These are phyloP conservation scores for Suhomyces emberorum DNA, from an alignment of 805 yeast genomes.

Conservation along the genomic window DNA sequence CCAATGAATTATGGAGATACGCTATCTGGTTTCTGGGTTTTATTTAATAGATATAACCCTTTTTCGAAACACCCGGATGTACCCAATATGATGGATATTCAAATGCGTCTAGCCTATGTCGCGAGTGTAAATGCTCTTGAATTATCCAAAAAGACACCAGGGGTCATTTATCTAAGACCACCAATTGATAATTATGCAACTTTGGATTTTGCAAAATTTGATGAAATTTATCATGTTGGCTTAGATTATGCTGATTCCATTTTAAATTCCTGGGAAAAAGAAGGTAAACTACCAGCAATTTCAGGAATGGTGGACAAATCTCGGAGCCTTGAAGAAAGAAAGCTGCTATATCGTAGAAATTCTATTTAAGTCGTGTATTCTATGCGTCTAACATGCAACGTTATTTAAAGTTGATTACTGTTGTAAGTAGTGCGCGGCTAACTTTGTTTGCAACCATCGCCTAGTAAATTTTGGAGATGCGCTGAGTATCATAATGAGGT, in stretches of 20 bases:
- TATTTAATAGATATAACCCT: constrained; percentile 84
- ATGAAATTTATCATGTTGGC: constrained; percentile 84
- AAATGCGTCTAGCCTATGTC: constrained; percentile 87
- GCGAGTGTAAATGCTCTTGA: constrained; percentile 93
- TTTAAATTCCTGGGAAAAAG: constrained; percentile 49
- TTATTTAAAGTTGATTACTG: too few relatives aligned
- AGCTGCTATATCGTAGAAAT: constrained; percentile 52
- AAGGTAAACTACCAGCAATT: constrained; percentile 57
- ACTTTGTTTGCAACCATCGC: neutral
- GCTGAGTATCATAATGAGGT: too few relatives aligned
- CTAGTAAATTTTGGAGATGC: neutral
- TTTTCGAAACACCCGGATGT: constrained; percentile 83
- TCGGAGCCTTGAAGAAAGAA: constrained; percentile 19
- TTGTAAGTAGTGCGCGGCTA: too few relatives aligned
- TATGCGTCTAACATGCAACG: too few relatives aligned
- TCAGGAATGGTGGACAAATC: constrained; percentile 44
- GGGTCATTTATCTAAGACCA: constrained; percentile 85
- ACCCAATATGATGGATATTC: constrained; percentile 94
- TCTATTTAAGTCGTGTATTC: constrained; percentile 40
- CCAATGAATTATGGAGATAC: constrained; percentile 93
- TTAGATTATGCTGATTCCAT: constrained; percentile 62
- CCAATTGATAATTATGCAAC: constrained; percentile 93
- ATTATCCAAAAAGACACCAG: constrained; percentile 77
- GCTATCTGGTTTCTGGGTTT: constrained; percentile 86
- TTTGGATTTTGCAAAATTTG: constrained; percentile 86